Evolutionary conservation across 192 early-diverging fungal genomes (phyloP), one percentile per base, ranked within the genome.

Genomic region (Haplosporangium gracile): DNA sequence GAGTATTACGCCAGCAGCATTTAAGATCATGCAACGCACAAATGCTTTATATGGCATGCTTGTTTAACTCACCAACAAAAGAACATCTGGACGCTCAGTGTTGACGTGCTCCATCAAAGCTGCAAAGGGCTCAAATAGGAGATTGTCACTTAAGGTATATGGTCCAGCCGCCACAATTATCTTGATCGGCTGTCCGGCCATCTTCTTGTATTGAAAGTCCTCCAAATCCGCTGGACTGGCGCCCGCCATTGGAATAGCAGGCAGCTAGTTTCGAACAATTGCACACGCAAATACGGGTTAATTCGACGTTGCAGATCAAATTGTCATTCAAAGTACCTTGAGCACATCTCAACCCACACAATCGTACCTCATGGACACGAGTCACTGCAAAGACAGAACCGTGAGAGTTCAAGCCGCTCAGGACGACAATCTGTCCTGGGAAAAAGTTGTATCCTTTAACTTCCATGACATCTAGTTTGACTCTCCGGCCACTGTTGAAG

Each of bases 351-450:
- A 65, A 11, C 8, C 40, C 18, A 86, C 87, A 63, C 77, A 76
- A 40, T 78, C 68, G 75, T 92, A 97, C 88, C 80, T 91, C 74
- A 40, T 89, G 88, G 11, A 94, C 82, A 69, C 89, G 83, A 16
- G 92, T 87, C 0, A 89, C 93, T 2, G 89, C 74, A 75, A 94
- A 94, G 75, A 89, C 78, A 1, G 91, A 78, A 39, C 93, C 92
- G 60, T 89, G 91, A 43, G 89, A 88, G 71, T 93, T 94, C 60
- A 90, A 90, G 4, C 95, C 97, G 63, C 93, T 89, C 7, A 97
- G 77, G 4, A 92, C 96, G 34, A 97, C 90, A 65, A 97, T 89
- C 76, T 98, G 97, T 36, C 98, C 98, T 4, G 97, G 97, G 78
- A 99, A 99, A 36, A 99, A 90, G 47, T 92, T 83, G 81, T 92